Evolutionary conservation across 2,329 filamentous ascomycete genomes (phyloP).

Genomic region (Fusarium guadeloupense): DNA sequence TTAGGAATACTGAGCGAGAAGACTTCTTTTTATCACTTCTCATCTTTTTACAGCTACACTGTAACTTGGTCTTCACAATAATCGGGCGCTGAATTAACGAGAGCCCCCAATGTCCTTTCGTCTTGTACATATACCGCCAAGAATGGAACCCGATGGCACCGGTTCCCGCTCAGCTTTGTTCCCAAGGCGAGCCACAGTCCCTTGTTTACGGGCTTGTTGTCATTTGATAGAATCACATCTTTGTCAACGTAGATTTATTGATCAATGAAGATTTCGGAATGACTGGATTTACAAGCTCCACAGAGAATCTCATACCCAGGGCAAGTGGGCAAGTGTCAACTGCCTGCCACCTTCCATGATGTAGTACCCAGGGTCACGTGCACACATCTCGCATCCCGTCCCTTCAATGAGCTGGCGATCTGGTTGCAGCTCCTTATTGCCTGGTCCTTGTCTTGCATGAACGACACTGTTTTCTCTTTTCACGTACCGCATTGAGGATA

Average conservation of each 20-base stretch:
- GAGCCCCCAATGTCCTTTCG: not conserved
- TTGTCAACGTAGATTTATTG: too few relatives aligned
- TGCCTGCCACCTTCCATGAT: not conserved
- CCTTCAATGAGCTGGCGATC: constrained; percentile 18
- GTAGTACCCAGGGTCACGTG: constrained; percentile 11
- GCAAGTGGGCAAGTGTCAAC: constrained; percentile 2
- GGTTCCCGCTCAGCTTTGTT: not conserved
- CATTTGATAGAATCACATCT: not conserved
- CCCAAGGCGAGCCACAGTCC: not conserved
- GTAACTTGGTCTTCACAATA: not conserved
- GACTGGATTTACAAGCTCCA: not conserved
- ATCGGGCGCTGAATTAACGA: not conserved
- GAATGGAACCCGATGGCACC: not conserved
- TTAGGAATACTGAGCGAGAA: not conserved
- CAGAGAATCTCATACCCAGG: too few relatives aligned
- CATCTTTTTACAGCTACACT: not conserved
- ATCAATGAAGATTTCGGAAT: not conserved
- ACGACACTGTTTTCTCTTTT: not conserved
- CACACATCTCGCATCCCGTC: not conserved
- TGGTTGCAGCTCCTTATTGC: not conserved
- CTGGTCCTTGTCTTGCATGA: constrained; percentile 28
- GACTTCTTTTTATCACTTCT: not conserved
- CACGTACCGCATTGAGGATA: constrained; percentile 6
- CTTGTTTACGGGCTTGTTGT: not conserved
- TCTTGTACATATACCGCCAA: not conserved